Evolutionary conservation across 208 protist genomes (phyloP).

Genomic region (Leishmania mexicana): DNA sequence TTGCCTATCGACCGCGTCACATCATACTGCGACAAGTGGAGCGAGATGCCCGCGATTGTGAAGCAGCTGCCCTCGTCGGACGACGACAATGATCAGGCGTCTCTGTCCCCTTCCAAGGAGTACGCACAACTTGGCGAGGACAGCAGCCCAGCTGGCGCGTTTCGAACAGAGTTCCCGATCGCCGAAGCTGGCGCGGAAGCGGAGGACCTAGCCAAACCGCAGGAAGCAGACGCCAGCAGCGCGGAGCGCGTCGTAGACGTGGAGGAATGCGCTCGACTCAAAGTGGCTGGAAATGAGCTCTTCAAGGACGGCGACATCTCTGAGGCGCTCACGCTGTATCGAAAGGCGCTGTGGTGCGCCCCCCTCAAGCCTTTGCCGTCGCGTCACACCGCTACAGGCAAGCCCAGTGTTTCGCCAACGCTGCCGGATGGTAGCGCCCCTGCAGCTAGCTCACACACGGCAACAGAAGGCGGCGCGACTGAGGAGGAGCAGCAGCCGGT

Average conservation of each 20-base stretch:
- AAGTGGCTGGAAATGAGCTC: slow-evolving; percentile 67
- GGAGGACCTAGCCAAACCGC: neutral
- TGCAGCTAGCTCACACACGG: neutral
- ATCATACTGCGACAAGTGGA: neutral
- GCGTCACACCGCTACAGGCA: slow-evolving; percentile 3
- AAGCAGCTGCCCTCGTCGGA: slow-evolving; percentile 29
- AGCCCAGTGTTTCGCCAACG: neutral
- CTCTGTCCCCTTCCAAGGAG: neutral
- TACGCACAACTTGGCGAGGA: neutral
- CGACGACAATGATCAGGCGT: slow-evolving; percentile 9
- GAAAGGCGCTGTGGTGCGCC: slow-evolving; percentile 56
- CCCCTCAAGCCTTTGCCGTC: slow-evolving; percentile 58
- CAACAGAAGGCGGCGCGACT: neutral
- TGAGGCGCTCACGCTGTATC: slow-evolving; percentile 77
- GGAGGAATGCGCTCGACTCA: slow-evolving; percentile 61
- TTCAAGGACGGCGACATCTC: slow-evolving; percentile 56
- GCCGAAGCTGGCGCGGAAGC: neutral
- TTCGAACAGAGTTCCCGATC: neutral
- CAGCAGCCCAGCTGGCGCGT: neutral
- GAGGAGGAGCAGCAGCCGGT: neutral
- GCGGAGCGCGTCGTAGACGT: slow-evolving; percentile 42
- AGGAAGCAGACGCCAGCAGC: neutral
- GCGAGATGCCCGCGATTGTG: slow-evolving; percentile 27
- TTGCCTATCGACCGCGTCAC: neutral
- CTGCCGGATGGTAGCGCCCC: neutral